Conservation (phyloP, 2,329 filamentous ascomycete species). For the Graphilbum ipis-grandicollis region DNA sequence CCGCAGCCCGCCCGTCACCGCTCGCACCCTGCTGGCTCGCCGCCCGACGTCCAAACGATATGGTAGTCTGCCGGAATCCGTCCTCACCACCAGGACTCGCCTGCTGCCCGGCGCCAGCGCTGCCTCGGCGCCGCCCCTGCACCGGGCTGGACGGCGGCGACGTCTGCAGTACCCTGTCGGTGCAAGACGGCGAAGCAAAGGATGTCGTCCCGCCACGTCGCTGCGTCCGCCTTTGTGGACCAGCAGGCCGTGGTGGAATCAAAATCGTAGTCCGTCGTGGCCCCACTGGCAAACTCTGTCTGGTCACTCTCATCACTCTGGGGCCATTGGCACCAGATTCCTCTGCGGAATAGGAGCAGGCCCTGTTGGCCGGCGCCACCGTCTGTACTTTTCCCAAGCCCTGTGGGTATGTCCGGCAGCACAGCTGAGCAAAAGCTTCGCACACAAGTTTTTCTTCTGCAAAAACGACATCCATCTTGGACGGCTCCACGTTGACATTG, state of each 20-base stretch:
- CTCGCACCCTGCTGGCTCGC: neutral
- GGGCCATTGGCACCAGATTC: too few relatives aligned
- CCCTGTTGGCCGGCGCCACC: neutral
- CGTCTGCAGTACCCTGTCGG: too few relatives aligned
- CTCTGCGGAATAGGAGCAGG: too few relatives aligned
- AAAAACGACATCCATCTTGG: slow-evolving; percentile 58
- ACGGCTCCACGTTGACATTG: slow-evolving; percentile 53
- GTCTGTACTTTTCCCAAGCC: neutral
- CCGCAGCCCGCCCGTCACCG: too few relatives aligned
- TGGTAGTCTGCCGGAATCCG: slow-evolving; percentile 5
- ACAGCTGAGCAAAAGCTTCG: slow-evolving; percentile 27
- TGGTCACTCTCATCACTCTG: too few relatives aligned
- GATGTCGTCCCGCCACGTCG: too few relatives aligned
- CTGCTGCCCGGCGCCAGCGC: too few relatives aligned
- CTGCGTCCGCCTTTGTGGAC: too few relatives aligned
- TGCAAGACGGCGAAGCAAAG: too few relatives aligned
- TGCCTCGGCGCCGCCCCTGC: neutral
- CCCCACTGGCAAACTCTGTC: too few relatives aligned
- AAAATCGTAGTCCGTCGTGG: too few relatives aligned
- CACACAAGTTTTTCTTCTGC: slow-evolving; percentile 30
- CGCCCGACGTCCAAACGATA: slow-evolving; percentile 3
- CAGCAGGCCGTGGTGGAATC: too few relatives aligned
- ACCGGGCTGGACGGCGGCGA: slow-evolving; percentile 5
- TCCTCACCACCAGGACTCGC: neutral
- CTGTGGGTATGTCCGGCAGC: neutral